A percentile compares a stretch with the other conserved stretches of the same genome.
These are phyloP conservation scores for Coriaria nepalensis DNA, from an alignment of 306 rosid species.

Conservation along the genomic window DNA sequence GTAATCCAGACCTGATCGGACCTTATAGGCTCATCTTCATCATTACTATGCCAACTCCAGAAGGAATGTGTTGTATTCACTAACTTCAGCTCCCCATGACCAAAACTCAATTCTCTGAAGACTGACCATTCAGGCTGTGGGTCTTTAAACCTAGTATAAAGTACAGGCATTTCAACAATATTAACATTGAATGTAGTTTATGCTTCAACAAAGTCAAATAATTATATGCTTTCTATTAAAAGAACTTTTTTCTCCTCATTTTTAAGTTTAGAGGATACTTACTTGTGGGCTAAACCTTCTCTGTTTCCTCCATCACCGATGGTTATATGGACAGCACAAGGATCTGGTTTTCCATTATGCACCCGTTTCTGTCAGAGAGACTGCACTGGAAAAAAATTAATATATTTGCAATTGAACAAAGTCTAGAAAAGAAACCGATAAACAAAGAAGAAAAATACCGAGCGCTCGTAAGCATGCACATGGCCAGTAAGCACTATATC, in stretches of 20 bases:
- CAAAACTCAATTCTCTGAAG: constrained; percentile 85
- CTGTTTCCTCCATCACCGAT: constrained; percentile 90
- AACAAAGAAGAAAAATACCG: constrained; percentile 26
- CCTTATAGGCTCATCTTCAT: constrained; percentile 71
- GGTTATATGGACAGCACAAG: constrained; percentile 73
- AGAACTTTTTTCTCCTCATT: too few species aligned
- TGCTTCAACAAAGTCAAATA: background rate
- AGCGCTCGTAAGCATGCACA: constrained; percentile 91
- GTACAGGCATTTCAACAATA: constrained; percentile 5
- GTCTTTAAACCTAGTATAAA: constrained; percentile 36
- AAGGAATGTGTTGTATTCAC: constrained; percentile 66
- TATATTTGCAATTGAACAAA: background rate
- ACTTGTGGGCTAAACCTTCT: constrained; percentile 78
- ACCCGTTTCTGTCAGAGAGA: constrained; percentile 50
- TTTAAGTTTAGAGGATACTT: constrained; percentile 12
- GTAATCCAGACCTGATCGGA: constrained; percentile 82
- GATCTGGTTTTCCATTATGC: constrained; percentile 44
- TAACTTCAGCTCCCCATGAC: constrained; percentile 74
- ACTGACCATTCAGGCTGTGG: constrained; percentile 83
- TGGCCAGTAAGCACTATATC: constrained; percentile 72
- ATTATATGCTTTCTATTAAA: background rate
- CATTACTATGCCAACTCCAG: constrained; percentile 97
- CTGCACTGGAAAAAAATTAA: background rate
- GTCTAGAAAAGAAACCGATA: background rate
- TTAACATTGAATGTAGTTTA: too few species aligned